Evolutionary conservation across 441 rosid species (phyloP).

Genomic region (Brassica balearica): DNA sequence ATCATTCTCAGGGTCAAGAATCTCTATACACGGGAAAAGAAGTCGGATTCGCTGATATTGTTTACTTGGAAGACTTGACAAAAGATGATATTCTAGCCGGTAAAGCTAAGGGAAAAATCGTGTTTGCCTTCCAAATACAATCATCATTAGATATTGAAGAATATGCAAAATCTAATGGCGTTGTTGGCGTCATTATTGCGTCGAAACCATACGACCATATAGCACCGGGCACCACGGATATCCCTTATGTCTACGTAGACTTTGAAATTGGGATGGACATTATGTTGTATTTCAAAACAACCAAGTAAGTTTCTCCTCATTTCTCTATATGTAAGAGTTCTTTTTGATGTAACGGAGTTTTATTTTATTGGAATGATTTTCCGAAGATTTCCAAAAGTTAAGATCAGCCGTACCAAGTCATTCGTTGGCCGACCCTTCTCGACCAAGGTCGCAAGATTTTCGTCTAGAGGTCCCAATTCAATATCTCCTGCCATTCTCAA

Average conservation of each 20-base stretch:
- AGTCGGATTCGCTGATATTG: conserved; percentile 32
- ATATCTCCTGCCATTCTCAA: conserved; percentile 73
- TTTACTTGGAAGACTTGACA: conserved; percentile 9
- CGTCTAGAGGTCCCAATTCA: conserved; percentile 79
- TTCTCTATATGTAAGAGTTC: neutral
- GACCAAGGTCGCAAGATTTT: conserved; percentile 59
- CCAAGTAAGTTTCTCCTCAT: conserved; percentile 35
- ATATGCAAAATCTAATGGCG: neutral
- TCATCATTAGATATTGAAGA: rapidly evolving
- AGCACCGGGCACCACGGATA: neutral
- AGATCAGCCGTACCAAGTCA: conserved; percentile 48
- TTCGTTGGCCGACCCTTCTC: conserved; percentile 40
- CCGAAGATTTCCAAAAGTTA: conserved; percentile 46
- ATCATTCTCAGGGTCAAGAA: conserved; percentile 37
- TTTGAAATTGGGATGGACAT: conserved; percentile 51
- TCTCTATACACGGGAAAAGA: conserved; percentile 25
- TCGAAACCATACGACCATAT: neutral
- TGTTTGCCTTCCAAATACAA: conserved; percentile 22
- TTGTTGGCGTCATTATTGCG: conserved; percentile 18
- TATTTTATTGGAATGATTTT: neutral
- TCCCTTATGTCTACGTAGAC: conserved; percentile 47
- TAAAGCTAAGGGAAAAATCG: conserved; percentile 32
- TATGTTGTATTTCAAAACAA: conserved; percentile 48
- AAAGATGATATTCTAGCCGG: conserved; percentile 14
- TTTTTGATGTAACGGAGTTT: neutral